Percentiles rank a stretch among this genome's conserved stretches.
Conservation (phyloP, 371 early-diverging fungal genomes). For the Sporodiniella umbellata region DNA sequence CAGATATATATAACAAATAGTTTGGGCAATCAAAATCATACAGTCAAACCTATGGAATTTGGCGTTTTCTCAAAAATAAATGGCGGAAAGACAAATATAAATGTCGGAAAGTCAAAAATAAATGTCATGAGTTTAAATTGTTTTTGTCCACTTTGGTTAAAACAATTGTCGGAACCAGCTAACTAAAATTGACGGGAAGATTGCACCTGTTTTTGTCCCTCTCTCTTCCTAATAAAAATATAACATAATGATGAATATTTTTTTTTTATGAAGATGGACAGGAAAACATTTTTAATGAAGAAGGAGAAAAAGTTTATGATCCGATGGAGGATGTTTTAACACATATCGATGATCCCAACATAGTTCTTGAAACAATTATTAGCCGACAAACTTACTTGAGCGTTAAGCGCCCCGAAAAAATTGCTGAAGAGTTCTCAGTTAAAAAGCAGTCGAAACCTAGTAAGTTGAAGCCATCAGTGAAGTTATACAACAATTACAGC, state of each 20-base stretch:
- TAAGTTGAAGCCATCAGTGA: constrained; percentile 12
- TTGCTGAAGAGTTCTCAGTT: constrained; percentile 4
- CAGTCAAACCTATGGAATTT: constrained; percentile 8
- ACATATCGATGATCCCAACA: constrained; percentile 3
- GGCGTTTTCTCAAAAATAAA: constrained; percentile 6
- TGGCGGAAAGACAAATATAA: no score
- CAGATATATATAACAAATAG: background rate
- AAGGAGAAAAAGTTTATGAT: constrained; percentile 11
- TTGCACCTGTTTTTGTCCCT: constrained; percentile 6
- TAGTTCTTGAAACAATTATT: constrained; percentile 13
- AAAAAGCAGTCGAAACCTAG: constrained; percentile 15
- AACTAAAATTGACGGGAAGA: constrained; percentile 1
- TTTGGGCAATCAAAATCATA: constrained; percentile 15
- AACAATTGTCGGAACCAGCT: constrained; percentile 1
- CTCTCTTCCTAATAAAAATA: constrained; percentile 9
- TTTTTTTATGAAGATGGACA: constrained; percentile 2
- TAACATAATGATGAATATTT: constrained; percentile 7
- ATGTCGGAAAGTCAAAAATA: no score
- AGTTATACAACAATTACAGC: constrained; percentile 12
- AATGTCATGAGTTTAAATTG: constrained; percentile 5
- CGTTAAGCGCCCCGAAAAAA: constrained; percentile 14
- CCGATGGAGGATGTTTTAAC: constrained; percentile 10
- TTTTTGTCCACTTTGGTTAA: background rate
- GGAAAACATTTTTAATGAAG: constrained; percentile 7
- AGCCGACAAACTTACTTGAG: constrained; percentile 16